These are phyloP conservation scores for Naganishia sp. DNA, from an alignment of 1,284 basidiomycete species.

Conservation along the genomic window DNA sequence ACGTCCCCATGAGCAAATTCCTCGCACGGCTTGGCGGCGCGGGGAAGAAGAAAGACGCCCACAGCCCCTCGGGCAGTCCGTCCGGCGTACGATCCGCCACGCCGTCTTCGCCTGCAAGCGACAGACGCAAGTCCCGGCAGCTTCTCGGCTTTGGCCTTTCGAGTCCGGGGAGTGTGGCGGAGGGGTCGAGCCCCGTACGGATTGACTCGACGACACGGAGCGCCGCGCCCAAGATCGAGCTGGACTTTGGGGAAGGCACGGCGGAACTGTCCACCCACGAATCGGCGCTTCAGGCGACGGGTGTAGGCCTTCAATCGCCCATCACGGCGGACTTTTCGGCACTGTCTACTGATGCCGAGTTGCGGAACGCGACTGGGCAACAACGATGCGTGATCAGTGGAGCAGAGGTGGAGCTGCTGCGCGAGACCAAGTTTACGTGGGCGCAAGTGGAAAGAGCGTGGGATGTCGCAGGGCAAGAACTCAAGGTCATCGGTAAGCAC, in stretches of 20 bases:
- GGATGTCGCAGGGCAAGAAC: conserved; percentile 6
- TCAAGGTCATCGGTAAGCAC: conserved; percentile 8
- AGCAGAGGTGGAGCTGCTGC: conserved; percentile 1
- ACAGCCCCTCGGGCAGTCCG: neutral
- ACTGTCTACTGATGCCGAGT: neutral
- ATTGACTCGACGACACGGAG: neutral
- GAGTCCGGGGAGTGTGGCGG: neutral
- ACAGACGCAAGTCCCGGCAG: neutral
- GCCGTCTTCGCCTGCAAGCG: neutral
- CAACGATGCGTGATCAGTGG: neutral
- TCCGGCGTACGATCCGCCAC: neutral
- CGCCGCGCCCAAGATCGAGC: conserved; percentile 8
- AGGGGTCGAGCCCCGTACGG: neutral
- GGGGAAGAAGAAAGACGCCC: conserved; percentile 8
- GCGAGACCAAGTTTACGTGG: conserved; percentile 2
- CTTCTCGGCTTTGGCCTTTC: neutral
- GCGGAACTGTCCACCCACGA: neutral
- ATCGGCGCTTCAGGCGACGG: neutral
- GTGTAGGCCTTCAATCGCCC: neutral
- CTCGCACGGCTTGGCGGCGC: conserved; percentile 10
- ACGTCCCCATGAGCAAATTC: conserved; percentile 9
- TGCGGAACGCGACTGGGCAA: neutral
- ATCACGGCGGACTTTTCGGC: neutral
- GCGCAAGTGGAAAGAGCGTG: conserved; percentile 19
- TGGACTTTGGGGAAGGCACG: conserved; percentile 9